Conservation (phyloP, 1,284 basidiomycete species). For the Xanthoconium separans region DNA sequence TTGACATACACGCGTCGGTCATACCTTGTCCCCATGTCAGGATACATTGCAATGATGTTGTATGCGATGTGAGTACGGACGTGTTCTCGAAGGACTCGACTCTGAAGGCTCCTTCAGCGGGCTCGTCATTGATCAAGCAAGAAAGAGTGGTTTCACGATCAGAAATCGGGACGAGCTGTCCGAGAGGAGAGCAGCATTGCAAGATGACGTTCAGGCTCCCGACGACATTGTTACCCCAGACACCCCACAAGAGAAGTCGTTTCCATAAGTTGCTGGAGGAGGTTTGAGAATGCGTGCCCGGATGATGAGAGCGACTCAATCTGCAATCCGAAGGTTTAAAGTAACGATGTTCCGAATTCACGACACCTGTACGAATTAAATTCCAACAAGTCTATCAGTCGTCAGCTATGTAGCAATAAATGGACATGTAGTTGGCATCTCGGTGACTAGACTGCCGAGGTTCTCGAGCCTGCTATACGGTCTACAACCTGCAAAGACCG, state of each 20-base stretch:
- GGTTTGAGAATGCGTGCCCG: background rate
- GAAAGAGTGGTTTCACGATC: constrained; percentile 49
- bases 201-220: background rate
- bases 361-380: constrained; percentile 17
- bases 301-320: constrained; percentile 1
- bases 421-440: background rate
- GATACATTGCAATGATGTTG: constrained; percentile 56
- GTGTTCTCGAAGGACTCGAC: background rate
- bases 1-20: constrained; percentile 48
- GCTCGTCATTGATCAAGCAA: constrained; percentile 50
- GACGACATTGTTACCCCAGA: constrained; percentile 1
- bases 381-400: constrained; percentile 15
- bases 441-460: constrained; percentile 61
- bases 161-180: constrained; percentile 45
- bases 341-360: background rate
- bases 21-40: constrained; percentile 59
- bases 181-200: constrained; percentile 13
- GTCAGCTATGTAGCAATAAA: constrained; percentile 11
- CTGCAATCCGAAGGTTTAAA: constrained; percentile 2
- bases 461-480: constrained; percentile 72
- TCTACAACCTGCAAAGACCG: constrained; percentile 55
- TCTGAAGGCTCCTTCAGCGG: constrained; percentile 38
- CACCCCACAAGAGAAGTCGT: constrained; percentile 5
- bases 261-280: constrained; percentile 7
- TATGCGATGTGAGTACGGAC: constrained; percentile 54